Conservation (phyloP, 768 basidiomycete genomes). For the Mycena capillaripes region DNA sequence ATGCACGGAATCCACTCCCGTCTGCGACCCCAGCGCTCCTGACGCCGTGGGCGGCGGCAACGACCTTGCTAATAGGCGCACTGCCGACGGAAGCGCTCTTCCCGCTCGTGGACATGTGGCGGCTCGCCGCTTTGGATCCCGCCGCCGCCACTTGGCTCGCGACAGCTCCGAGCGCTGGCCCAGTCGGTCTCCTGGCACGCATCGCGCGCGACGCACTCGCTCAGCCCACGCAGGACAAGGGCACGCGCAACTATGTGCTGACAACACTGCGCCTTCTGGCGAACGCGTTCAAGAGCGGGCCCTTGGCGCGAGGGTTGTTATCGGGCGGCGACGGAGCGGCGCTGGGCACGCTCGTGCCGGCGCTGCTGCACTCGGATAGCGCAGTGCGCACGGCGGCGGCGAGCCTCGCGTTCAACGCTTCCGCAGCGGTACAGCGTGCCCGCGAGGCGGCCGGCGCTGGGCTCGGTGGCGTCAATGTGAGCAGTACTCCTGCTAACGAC, state of each 20-base stretch:
- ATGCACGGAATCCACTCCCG: constrained; percentile 34
- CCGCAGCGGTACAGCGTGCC: constrained; percentile 73
- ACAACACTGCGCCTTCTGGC: constrained; percentile 77
- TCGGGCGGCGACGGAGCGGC: constrained; percentile 48
- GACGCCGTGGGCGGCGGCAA: constrained; percentile 64
- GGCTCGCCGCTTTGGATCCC: constrained; percentile 79
- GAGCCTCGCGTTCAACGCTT: constrained; percentile 84
- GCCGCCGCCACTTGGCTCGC: constrained; percentile 67
- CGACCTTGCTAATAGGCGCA: constrained; percentile 54
- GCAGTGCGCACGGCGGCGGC: constrained; percentile 84
- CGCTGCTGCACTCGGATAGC: constrained; percentile 77
- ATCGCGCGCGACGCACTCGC: constrained; percentile 55
- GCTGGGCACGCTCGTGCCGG: constrained; percentile 72
- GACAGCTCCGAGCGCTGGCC: constrained; percentile 51
- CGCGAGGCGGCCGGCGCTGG: constrained; percentile 59
- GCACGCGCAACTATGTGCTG: constrained; percentile 70
- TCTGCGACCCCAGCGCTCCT: constrained; percentile 56
- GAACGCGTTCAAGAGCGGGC: constrained; percentile 71
- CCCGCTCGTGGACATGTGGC: constrained; percentile 88
- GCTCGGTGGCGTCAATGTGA: constrained; percentile 26
- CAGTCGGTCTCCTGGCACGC: constrained; percentile 60
- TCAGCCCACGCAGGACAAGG: constrained; percentile 38
- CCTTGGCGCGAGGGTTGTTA: constrained; percentile 59
- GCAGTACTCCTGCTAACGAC: constrained; percentile 45
- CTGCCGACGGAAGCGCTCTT: constrained; percentile 75